Conservation (phyloP, 139 green algal genomes). For the Nannochloris sp. region DNA sequence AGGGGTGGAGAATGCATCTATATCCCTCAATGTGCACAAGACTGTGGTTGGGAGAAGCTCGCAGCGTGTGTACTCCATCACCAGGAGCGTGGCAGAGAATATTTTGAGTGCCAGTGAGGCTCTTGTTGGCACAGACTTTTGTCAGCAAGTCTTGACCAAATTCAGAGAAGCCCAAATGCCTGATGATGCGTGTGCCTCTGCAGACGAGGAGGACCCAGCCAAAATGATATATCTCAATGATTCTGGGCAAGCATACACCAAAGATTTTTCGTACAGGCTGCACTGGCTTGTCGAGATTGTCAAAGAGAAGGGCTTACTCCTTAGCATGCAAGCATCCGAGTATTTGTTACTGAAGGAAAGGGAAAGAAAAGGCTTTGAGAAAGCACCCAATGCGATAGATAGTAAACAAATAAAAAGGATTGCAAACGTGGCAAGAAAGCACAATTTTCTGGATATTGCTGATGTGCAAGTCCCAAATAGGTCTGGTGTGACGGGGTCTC, state of each 20-base stretch:
- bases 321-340: slow-evolving; percentile 9
- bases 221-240: neutral
- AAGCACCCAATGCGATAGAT: too few relatives aligned
- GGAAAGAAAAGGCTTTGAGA: neutral
- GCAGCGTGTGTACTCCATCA: neutral
- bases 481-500: too few relatives aligned
- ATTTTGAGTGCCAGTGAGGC: neutral
- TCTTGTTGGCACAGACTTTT: neutral
- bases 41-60: too few relatives aligned
- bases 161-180: neutral
- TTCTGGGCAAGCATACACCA: neutral
- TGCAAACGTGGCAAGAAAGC: too few relatives aligned
- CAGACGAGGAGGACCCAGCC: neutral
- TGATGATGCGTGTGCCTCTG: neutral
- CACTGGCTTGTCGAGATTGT: slow-evolving; percentile 9
- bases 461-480: too few relatives aligned
- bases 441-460: too few relatives aligned
- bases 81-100: neutral
- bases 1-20: too few relatives aligned
- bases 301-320: slow-evolving; percentile 3
- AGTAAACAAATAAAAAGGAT: too few relatives aligned
- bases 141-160: neutral
- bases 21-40: too few relatives aligned
- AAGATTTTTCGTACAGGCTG: neutral
- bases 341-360: slow-evolving; percentile 13